A percentile compares a stretch with the other conserved stretches of the same genome.
Conservation (phyloP, 805 yeast species). For the Nakazawaea peltata region DNA sequence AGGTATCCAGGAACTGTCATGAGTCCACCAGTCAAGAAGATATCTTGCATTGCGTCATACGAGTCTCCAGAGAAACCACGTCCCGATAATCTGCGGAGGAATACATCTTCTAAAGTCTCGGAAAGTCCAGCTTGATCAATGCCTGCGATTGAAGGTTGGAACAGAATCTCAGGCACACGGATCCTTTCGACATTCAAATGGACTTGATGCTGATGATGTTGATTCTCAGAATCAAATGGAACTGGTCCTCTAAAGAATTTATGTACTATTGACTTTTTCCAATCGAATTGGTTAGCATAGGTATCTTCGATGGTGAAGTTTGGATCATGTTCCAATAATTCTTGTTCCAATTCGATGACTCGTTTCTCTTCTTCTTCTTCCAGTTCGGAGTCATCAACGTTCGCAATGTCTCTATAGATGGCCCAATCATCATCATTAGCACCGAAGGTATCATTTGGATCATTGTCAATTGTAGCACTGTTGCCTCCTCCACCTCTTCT, state of each 20-base stretch:
- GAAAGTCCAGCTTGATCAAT: slow-evolving; percentile 91
- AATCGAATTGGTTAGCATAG: slow-evolving; percentile 71
- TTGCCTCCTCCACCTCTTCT: slow-evolving; percentile 26
- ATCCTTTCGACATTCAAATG: slow-evolving; percentile 88
- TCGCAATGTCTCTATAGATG: slow-evolving; percentile 75
- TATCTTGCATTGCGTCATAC: slow-evolving; percentile 45
- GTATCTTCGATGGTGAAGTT: slow-evolving; percentile 82
- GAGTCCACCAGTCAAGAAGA: slow-evolving; percentile 85
- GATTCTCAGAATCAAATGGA: slow-evolving; percentile 72
- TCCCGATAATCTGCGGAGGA: slow-evolving; percentile 51
- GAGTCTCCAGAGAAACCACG: slow-evolving; percentile 44
- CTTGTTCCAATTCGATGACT: slow-evolving; percentile 59
- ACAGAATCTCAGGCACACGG: slow-evolving; percentile 83
- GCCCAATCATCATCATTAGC: slow-evolving; percentile 96
- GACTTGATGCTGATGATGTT: slow-evolving; percentile 84
- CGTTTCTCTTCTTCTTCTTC: slow-evolving; percentile 66
- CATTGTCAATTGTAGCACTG: slow-evolving; percentile 72
- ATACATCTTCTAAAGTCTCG: slow-evolving; percentile 64
- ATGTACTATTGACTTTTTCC: slow-evolving; percentile 76
- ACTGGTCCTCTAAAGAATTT: slow-evolving; percentile 86
- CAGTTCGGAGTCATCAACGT: slow-evolving; percentile 68
- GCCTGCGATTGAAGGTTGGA: slow-evolving; percentile 92
- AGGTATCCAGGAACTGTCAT: slow-evolving; percentile 57
- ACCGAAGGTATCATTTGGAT: slow-evolving; percentile 90
- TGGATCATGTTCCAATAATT: slow-evolving; percentile 76